These are phyloP conservation scores for Mrakia frigida DNA, from an alignment of 768 basidiomycete genomes.

Conservation along the genomic window DNA sequence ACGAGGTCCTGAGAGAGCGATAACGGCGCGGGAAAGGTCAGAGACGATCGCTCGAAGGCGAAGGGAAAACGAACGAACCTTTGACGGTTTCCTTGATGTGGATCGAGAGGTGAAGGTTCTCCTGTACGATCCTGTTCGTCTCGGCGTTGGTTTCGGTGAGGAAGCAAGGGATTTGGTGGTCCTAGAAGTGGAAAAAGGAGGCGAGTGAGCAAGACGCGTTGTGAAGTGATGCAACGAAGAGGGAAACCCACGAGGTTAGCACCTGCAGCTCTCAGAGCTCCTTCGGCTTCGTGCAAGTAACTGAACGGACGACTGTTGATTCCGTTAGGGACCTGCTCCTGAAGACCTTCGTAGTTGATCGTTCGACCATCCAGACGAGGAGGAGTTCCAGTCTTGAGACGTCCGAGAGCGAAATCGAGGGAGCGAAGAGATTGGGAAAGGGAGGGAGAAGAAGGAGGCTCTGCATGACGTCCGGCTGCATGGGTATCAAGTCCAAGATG, in stretches of 20 bases:
- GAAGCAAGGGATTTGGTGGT: conserved; percentile 62
- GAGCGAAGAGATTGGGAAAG: conserved; percentile 67
- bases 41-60: background rate
- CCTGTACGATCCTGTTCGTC: conserved; percentile 69
- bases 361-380: conserved; percentile 66
- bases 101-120: conserved; percentile 69
- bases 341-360: conserved; percentile 63
- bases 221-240: background rate
- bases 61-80: conserved; percentile 48
- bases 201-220: background rate
- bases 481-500: conserved; percentile 62
- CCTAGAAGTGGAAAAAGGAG: conserved; percentile 46
- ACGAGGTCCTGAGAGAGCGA: conserved; percentile 59
- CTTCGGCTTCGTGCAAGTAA: conserved; percentile 54
- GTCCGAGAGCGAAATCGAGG: conserved; percentile 75
- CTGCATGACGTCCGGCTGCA: conserved; percentile 71
- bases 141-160: conserved; percentile 64
- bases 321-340: conserved; percentile 62
- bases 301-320: conserved; percentile 63
- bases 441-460: conserved; percentile 55
- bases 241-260: conserved; percentile 19
- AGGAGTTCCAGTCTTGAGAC: conserved; percentile 76
- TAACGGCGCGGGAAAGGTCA: background rate
- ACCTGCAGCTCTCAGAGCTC: background rate
- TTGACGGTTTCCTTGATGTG: conserved; percentile 86